These are phyloP conservation scores for Entrophospora sp. DNA, from an alignment of 192 early-diverging fungal species.

Conservation along the genomic window DNA sequence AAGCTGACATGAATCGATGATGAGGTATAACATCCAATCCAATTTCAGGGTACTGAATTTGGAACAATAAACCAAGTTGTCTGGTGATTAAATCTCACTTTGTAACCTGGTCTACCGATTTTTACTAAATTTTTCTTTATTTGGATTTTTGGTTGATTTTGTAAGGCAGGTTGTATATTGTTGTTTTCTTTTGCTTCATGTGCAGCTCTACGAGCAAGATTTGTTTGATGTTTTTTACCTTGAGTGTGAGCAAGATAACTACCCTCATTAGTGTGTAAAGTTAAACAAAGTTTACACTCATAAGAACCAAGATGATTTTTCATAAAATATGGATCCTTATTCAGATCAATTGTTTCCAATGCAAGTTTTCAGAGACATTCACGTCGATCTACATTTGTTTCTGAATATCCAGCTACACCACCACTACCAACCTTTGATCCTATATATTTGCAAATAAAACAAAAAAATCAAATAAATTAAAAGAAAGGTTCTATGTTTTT, in stretches of 20 bases:
- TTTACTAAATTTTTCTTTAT: conserved; percentile 77
- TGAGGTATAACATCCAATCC: conserved; percentile 73
- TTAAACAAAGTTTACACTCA: conserved; percentile 79
- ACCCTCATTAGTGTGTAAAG: conserved; percentile 86
- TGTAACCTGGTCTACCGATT: conserved; percentile 94
- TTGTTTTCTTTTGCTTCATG: conserved; percentile 69
- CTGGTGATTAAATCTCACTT: conserved; percentile 81
- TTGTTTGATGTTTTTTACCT: conserved; percentile 97
- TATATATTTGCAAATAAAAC: neutral
- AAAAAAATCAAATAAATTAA: neutral
- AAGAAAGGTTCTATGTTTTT: no score
- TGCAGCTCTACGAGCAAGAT: conserved; percentile 80
- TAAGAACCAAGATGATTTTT: conserved; percentile 78
- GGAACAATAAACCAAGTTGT: conserved; percentile 86
- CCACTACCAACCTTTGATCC: conserved; percentile 87
- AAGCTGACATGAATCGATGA: conserved; percentile 95
- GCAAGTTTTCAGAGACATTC: conserved; percentile 92
- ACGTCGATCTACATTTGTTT: conserved; percentile 85
- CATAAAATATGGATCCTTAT: conserved; percentile 97
- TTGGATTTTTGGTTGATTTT: conserved; percentile 29
- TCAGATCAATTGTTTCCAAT: conserved; percentile 82
- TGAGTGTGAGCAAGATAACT: conserved; percentile 95
- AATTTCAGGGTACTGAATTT: conserved; percentile 93
- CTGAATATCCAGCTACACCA: conserved; percentile 72
- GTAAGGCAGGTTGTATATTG: conserved; percentile 35